Percentiles rank a stretch among this genome's conserved stretches.
These are phyloP conservation scores for Podila horticola DNA, from an alignment of 192 early-diverging fungal genomes.

Conservation along the genomic window DNA sequence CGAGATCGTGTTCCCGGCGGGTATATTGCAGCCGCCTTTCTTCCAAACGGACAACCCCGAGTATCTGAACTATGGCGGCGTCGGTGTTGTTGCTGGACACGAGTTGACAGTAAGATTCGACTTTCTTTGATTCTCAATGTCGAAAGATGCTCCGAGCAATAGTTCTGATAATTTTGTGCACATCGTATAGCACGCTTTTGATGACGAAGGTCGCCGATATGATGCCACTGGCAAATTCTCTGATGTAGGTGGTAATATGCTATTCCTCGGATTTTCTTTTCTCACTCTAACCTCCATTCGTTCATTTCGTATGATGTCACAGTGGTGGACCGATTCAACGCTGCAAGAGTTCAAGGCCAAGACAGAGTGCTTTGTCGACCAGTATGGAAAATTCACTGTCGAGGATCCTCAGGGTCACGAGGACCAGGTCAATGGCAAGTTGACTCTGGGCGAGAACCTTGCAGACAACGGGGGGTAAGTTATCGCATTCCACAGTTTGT, in stretches of 20 bases:
- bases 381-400: slow-evolving; percentile 66
- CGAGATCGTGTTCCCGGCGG: slow-evolving; percentile 61
- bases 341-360: slow-evolving; percentile 57
- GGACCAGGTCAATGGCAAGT: slow-evolving; percentile 63
- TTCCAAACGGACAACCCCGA: slow-evolving; percentile 55
- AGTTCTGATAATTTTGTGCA: too few species aligned
- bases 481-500: slow-evolving; percentile 3
- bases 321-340: slow-evolving; percentile 73
- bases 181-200: slow-evolving; percentile 58
- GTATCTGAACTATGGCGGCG: slow-evolving; percentile 72
- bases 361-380: slow-evolving; percentile 69
- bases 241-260: background rate
- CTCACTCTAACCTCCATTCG: background rate
- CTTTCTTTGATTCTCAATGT: background rate
- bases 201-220: slow-evolving; percentile 54
- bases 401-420: slow-evolving; percentile 40
- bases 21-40: slow-evolving; percentile 66
- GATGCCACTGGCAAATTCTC: slow-evolving; percentile 43
- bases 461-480: slow-evolving; percentile 73
- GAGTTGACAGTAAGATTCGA: slow-evolving; percentile 49
- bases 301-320: background rate
- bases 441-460: slow-evolving; percentile 71
- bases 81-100: slow-evolving; percentile 68
- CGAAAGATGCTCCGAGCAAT: background rate
- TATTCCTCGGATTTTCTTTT: background rate